Base-by-base conservation (phyloP, 371 early-diverging fungal species). In the Capillidium heterosporum region DNA sequence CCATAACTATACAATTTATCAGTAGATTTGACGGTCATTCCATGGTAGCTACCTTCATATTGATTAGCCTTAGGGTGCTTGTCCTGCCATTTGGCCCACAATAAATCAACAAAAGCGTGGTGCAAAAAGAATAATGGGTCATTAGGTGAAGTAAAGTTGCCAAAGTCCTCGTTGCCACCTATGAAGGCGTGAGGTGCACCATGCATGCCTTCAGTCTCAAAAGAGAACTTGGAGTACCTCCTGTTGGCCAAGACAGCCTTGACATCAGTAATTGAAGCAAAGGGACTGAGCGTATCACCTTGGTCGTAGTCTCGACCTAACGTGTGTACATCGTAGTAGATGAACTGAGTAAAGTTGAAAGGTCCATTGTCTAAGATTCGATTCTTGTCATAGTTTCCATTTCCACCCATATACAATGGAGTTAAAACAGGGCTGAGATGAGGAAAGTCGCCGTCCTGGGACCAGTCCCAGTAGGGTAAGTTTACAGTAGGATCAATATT, bases 401-500 rank as follows among this genome's bases (percentile, higher is more conserved):
- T 58, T 13, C 60, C 57, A 21, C 67, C 66, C 24, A 65, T 48
- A 23, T 32, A 49, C 2, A 19, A 13, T 2, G 43, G 21, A 15
- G 17, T 15, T 19, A 63, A 57, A 19, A 67, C 42, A 11, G 59
- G 59, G 1, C 62, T 53, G 5, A 13, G 8, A 3, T 32, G 35
- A 19, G 60, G 61, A 26, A 50, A 41, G 43, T 60, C 60, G 7
- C 62, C 57, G 50, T 67, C 63, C 11, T 58, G 21, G 1, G 49
- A 54, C 74, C 74, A 75, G 51, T 78, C 57, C 79, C 76, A 76
- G 59, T 69, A 79, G 17, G 79, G 76, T 19, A 76, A 59, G 7
- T 46, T 56, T 23, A 76, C 64, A 13, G 47, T 23, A n/a, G 68
- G 60, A 58, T 75, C 67, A 41, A 69, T 61, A 19, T 46, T 29